These are phyloP conservation scores for Phallus indusiatus DNA, from an alignment of 768 basidiomycete genomes.

Conservation along the genomic window DNA sequence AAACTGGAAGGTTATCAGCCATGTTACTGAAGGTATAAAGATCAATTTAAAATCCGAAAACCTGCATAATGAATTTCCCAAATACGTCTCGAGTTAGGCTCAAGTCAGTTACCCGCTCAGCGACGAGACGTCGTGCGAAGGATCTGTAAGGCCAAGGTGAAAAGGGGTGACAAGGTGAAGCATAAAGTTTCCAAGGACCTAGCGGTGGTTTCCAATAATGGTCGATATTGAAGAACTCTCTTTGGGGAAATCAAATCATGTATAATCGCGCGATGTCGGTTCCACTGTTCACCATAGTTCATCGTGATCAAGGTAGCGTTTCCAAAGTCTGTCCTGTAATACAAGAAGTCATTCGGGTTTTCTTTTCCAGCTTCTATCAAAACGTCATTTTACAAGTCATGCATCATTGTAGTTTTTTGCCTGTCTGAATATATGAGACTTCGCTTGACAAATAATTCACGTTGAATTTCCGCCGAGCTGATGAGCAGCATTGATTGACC, in stretches of 20 bases:
- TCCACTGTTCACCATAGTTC: not conserved
- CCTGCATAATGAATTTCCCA: not conserved
- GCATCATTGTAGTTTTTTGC: conserved; percentile 56
- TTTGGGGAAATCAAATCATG: not conserved
- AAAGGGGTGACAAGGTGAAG: not conserved
- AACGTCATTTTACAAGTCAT: conserved; percentile 43
- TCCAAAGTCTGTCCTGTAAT: no score
- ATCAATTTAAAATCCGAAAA: not conserved
- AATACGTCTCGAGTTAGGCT: not conserved
- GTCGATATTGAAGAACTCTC: not conserved
- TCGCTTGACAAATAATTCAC: conserved; percentile 61
- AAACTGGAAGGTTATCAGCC: not conserved
- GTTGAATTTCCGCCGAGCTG: conserved; percentile 46
- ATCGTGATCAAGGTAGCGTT: not conserved
- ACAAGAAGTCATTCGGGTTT: no score
- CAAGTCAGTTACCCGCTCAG: no score
- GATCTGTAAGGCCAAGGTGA: no score
- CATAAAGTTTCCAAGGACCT: not conserved
- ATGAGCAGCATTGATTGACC: conserved; percentile 63
- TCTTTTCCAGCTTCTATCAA: not conserved
- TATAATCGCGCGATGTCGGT: not conserved
- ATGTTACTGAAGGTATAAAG: not conserved
- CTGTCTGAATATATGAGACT: conserved; percentile 71
- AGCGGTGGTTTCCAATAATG: not conserved
- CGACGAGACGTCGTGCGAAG: no score